phyloP scores from a whole-genome alignment of 306 rosid species.

The Begonia fuchsioides region DNA sequence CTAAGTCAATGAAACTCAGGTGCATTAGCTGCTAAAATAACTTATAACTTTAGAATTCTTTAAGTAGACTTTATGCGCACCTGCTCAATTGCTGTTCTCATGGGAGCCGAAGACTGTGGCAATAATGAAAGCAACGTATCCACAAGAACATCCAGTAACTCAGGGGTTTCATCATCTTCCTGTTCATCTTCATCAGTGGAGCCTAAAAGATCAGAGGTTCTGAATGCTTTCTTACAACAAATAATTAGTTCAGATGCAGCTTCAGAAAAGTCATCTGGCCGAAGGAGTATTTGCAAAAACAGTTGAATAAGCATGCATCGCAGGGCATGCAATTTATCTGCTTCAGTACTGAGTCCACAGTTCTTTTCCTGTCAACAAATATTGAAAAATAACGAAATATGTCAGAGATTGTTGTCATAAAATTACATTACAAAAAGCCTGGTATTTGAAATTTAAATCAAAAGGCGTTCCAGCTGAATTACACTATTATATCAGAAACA shows the following conservation, averaged over 20 bases:
- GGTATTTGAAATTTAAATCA: too few relatives aligned
- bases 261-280: conserved; percentile 63
- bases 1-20: too few relatives aligned
- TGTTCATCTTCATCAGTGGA: conserved; percentile 45
- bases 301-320: conserved; percentile 82
- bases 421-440: too few relatives aligned
- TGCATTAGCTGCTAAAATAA: too few relatives aligned
- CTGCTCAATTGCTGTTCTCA: conserved; percentile 92
- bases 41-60: background rate
- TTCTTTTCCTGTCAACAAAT: conserved; percentile 50
- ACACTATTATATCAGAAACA: too few relatives aligned
- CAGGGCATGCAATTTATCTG: conserved; percentile 53
- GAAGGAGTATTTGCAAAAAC: conserved; percentile 77
- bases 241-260: conserved; percentile 75
- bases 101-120: conserved; percentile 76
- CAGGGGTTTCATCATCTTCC: conserved; percentile 49
- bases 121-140: conserved; percentile 88
- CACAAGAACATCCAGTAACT: conserved; percentile 79
- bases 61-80: conserved; percentile 18
- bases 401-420: too few relatives aligned
- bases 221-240: conserved; percentile 67
- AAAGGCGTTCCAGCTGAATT: too few relatives aligned
- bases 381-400: too few relatives aligned
- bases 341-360: conserved; percentile 27
- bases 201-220: conserved; percentile 41